Evolutionary conservation across 345 rosid species (phyloP), one percentile per base, ranked within the genome.

Genomic region (Citrus hindsii): DNA sequence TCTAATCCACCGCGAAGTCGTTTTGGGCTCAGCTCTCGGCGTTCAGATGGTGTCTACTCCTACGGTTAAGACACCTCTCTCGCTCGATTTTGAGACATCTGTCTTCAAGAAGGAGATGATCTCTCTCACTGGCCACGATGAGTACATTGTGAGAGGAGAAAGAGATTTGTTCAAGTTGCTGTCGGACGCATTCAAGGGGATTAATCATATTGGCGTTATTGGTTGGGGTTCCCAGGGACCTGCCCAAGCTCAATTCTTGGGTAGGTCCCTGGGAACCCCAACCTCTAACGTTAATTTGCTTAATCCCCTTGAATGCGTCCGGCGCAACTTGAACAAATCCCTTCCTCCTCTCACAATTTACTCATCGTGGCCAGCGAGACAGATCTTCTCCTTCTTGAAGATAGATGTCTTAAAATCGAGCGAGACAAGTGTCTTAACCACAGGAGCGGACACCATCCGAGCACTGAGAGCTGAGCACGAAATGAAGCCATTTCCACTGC

Each of bases 111-210:
- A 94, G 88, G 98, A 94, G 87, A 90, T 89, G 85, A 70, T 91
- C 75, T 85, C 92, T 42, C 92, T 94, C 28, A 93, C 93, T 64
- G 97, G 98, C 28, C 83, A 92, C 79, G 93, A 90, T 37, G 40
- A 95, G 99, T 93, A 85, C 82, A 93, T 93, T 83, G 99, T 95
- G 87, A 95, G 92, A 91, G 98, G 98, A 79, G 97, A 95, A 33
- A 90, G 95, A 67, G 89, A 95, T 79, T 87, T 95, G 86, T 95
- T 95, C 87, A 86, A 88, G 46, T 82, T 90, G 89, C 83, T 93
- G 73, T 93, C 92, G 0, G 95, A 91, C 69, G 95, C 97, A 40
- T 87, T 93, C 81, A 92, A 89, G 80, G 98, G 98, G 32, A 86
- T 95, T 79, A 91, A 90, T 88, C 98, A 93, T 84, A 95, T 95